Conservation (phyloP, 108 stramenopile species). For the Nitzschia sp. region DNA sequence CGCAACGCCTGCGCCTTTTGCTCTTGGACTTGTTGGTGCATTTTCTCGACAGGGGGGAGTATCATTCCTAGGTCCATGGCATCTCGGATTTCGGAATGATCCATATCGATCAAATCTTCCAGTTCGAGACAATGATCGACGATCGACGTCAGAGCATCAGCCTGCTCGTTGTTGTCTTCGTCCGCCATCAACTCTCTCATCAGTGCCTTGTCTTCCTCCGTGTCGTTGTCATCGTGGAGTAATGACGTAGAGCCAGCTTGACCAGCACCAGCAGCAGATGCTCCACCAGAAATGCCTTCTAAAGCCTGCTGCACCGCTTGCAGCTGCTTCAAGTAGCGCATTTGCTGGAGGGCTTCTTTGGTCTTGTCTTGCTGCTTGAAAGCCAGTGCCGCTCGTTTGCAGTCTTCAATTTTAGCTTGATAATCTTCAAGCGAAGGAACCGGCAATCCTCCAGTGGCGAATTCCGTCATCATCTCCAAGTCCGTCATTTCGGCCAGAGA, state of each 20-base stretch:
- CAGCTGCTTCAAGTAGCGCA: conserved; percentile 30
- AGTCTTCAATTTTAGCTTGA: conserved; percentile 12
- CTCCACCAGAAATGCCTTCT: background rate
- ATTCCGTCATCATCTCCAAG: conserved; percentile 43
- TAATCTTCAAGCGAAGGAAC: conserved; percentile 35
- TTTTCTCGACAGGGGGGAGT: conserved; percentile 17
- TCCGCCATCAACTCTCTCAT: background rate
- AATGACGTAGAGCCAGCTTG: background rate
- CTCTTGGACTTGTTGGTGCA: conserved; percentile 4
- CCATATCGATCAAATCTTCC: conserved; percentile 34
- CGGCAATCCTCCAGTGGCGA: conserved; percentile 14
- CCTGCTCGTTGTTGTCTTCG: background rate
- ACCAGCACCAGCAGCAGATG: background rate
- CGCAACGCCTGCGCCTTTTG: conserved; percentile 18
- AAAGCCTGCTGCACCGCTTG: conserved; percentile 13
- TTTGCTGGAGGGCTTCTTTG: conserved; percentile 12
- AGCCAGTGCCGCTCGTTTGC: conserved; percentile 31
- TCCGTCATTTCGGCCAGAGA: conserved; percentile 39
- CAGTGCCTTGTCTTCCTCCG: conserved; percentile 15
- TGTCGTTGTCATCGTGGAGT: conserved; percentile 6
- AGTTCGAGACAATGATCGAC: background rate
- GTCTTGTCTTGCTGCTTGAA: conserved; percentile 31
- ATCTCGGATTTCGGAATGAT: conserved; percentile 21
- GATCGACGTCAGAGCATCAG: background rate
- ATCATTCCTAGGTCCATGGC: conserved; percentile 30